Evolutionary conservation across 2,329 filamentous ascomycete genomes (phyloP), one percentile per base, ranked within the genome.

Genomic region (Penicillium brasilianum): DNA sequence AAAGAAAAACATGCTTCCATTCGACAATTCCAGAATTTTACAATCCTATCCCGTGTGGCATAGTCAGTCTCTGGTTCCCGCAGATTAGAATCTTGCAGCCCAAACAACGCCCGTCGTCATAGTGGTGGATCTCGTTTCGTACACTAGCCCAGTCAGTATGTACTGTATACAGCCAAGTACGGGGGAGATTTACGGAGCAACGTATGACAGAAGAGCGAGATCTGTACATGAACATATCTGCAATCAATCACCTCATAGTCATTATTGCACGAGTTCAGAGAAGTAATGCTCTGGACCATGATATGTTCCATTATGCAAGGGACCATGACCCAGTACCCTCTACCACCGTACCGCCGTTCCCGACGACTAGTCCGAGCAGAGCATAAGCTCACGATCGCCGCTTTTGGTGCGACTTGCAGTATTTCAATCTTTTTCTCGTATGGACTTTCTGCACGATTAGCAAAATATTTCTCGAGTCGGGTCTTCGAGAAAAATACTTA

Each of bases 91-190:
- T 32, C 49, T 36, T 34, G 49, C 18, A 34, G 49, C 49, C 49
- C 30, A 30, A 37, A 22, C 49, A 36, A 36, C 16, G 11, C 11
- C 25, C 61, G 55, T 60, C 61, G 61, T 63, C 61, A 63, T 60
- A 60, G 58, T 36, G 56, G 61, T 63, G 58, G 61, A 61, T 53
- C 61, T 63, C 36, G 43, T 34, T 37, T 20, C 37, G 22, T 8
- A 32, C 16, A 32, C 14, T 6, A 30, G n/a, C n/a, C n/a, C n/a
- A n/a, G 8, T 16, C 48, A 32, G 25, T 20, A 50, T 30, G 18
- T 3, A 2, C 25, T n/a, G 13, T 6, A 14, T n/a, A n/a, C n/a
- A n/a, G n/a, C n/a, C n/a, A n/a, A n/a, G 28, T 34, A 30, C 1
- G 14, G 28, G 13, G 20, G 7, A 25, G 9, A 18, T 22, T 13